A percentile compares a stretch with the other conserved stretches of the same genome.
phyloP scores from a whole-genome alignment of 2,329 filamentous ascomycete species.

The Ceratocystis cubensis region DNA sequence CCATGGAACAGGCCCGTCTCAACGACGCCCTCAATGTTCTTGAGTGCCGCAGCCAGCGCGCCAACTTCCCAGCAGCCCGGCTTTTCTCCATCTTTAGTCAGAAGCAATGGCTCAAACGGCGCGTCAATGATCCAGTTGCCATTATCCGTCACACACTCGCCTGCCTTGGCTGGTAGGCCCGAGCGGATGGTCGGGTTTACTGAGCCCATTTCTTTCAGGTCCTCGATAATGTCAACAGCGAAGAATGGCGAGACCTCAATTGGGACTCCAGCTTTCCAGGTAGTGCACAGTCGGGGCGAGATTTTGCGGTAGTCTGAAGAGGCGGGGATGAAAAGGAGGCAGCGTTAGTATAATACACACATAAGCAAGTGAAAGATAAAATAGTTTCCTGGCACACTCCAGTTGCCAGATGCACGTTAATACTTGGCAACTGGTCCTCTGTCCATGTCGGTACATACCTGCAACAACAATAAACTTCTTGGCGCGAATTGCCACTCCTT shows the following conservation, averaged over 20 bases:
- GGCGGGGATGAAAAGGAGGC: not conserved
- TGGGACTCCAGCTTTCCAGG: conserved; percentile 68
- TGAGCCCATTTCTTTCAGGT: conserved; percentile 62
- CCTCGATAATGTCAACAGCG: conserved; percentile 60
- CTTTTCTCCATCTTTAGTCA: conserved; percentile 39
- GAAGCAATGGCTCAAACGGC: conserved; percentile 63
- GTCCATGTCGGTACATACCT: conserved; percentile 36
- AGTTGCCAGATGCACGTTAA: not conserved
- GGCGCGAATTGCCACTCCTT: conserved; percentile 75
- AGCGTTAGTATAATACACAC: conserved; percentile 3
- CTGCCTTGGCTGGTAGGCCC: conserved; percentile 63
- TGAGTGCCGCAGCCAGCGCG: conserved; percentile 50
- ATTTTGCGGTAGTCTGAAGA: conserved; percentile 77
- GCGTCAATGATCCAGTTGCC: conserved; percentile 78
- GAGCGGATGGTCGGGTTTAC: conserved; percentile 57
- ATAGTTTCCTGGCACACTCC: not conserved
- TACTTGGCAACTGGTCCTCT: too few species aligned
- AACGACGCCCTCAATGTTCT: conserved; percentile 64
- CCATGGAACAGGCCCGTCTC: conserved; percentile 89
- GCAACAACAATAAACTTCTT: conserved; percentile 81
- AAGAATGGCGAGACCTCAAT: conserved; percentile 87
- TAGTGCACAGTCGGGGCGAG: conserved; percentile 57
- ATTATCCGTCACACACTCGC: conserved; percentile 53
- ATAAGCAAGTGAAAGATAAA: not conserved
- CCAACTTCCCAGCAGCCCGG: conserved; percentile 46